Base-by-base conservation (phyloP, 2,329 filamentous ascomycete genomes). In the Fusarium avenaceum region DNA sequence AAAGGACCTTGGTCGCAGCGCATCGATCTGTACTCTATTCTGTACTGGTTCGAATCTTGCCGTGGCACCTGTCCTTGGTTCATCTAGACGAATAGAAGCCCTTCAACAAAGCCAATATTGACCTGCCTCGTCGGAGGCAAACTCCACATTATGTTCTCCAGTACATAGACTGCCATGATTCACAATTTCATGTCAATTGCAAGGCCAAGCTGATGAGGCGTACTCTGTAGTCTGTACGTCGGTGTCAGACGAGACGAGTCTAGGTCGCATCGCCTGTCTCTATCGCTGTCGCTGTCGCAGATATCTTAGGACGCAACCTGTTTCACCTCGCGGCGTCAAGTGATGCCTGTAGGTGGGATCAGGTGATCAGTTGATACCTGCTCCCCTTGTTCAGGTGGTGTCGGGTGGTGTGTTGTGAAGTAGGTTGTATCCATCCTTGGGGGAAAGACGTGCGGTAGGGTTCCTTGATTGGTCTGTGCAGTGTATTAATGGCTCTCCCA, bases 291-390 rank as follows among this genome's bases (percentile, higher is more conserved):
- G 54, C 51, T 35, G 44, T 43, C 39, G 43, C 38, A 38, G 26
- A 54, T 51, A 63, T 58, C 46, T 63, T 66, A 63, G 65, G 65
- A 63, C 51, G 57, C 66, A 69, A 40, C 58, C 53, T 67, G 66
- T 69, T 69, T 69, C 66, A 70, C 63, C 24, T 63, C 50, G 35
- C 33, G 48, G 43, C 57, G 51, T 69, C 66, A 69, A 69, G 66
- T 69, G 66, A 69, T 70, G 53, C 51, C 38, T 8, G 39, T 13
- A 42, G 48, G 48, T 66, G 53, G 43, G 50, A 70, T 69, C 66
- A 69, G 66, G 66, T 69, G 66, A 69, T 69, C 53, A 49, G 40
- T 58, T 62, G 22, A 24, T 48, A 32, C 57, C 20, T 19, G 50
- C 51, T 57, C 33, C 45, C 48, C 45, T 48, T 54, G 39, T 48